Evolutionary conservation across 2,329 filamentous ascomycete species (phyloP), one percentile per base, ranked within the genome.

Genomic region (Scedosporium minutisporum): DNA sequence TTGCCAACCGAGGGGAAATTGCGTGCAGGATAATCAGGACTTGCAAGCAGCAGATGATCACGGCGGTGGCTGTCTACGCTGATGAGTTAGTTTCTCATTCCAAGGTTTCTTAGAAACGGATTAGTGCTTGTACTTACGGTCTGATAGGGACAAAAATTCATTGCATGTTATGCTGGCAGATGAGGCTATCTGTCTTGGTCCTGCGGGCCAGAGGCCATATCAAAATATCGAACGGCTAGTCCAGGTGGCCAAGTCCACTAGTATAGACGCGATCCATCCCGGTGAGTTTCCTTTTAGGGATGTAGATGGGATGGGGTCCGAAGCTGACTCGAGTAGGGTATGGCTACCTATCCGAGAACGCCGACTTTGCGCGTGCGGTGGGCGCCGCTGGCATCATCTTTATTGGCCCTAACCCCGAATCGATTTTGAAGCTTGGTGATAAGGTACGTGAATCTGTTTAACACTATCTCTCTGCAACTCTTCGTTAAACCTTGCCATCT

Each of bases 1-100:
- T 91, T 66, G 88, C 88, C 9, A 92, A 91, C 69, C 80, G 89
- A 66, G 89, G 88, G 65, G 88, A 91, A 69, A 91, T 91, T 66
- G 89, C 89, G 23, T 76, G 90, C 72, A 83, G 89, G 63, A 88
- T 91, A 46, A 84, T 87, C 65, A 78, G 81, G 57, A 90, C 88
- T 18, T 84, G 88, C 18, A 80, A 83, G 16, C 80, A 85, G 65
- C 82, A 88, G 69, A 86, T 87, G 27, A 85, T 91, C 67, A 80
- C 81, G 55, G 87, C 87, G 9, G 87, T 88, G 3, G 88, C 88
- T 0, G 79, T 91, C 59, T 91, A 90, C 71, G 89, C 88, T 4
- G 82, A 68, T 5, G 65, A 64, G 3, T 89, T 91, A 72, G 79
- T 82, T 84, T 0, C 65, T 60, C 4, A 69, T 71, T 1, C 67